Evolutionary conservation across 805 yeast species (phyloP), one percentile per base, ranked within the genome.

Genomic region (Metschnikowia kunwiensis): DNA sequence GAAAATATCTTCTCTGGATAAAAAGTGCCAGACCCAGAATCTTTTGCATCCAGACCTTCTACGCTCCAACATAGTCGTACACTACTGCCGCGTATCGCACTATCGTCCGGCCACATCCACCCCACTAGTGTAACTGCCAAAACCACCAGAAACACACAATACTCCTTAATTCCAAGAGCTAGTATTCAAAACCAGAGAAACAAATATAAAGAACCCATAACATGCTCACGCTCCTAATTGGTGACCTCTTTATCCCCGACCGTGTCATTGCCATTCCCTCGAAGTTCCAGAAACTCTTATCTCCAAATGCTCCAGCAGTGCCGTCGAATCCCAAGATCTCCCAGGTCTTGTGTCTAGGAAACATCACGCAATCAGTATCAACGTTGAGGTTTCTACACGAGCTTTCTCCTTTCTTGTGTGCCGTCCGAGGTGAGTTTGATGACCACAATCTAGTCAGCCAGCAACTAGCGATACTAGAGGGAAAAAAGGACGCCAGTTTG

Each of bases 201-300:
- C n/a, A n/a, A n/a, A n/a, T n/a, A n/a, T n/a, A n/a, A n/a, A n/a
- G n/a, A n/a, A n/a, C n/a, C n/a, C n/a, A n/a, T n/a, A n/a, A 24
- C 22, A 68, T 68, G 74, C 54, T 68, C 19, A 61, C 71, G 5
- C 52, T 91, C 27, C 94, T 94, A 2, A 77, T 91, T 45, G 95
- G 96, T 7, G 97, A 91, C 56, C 71, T 91, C 2, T 87, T 82
- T 58, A 83, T 91, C 21, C 98, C 98, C 1, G 88, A 86, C 38
- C 68, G 96, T 47, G 85, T 91, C 7, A 68, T 76, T 18, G 89
- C 61, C 23, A 53, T 77, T 2, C 83, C 82, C 6, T 27, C 50
- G 2, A 70, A 83, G 71, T 88, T 93, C 63, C 73, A 71, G 43
- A 84, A 82, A 53, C 72, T 93, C 26, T 68, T 93, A 27, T 74